A percentile compares a stretch with the other conserved stretches of the same genome.
phyloP scores from a whole-genome alignment of 768 basidiomycete genomes.

The Chlorophyllum brunneum region DNA sequence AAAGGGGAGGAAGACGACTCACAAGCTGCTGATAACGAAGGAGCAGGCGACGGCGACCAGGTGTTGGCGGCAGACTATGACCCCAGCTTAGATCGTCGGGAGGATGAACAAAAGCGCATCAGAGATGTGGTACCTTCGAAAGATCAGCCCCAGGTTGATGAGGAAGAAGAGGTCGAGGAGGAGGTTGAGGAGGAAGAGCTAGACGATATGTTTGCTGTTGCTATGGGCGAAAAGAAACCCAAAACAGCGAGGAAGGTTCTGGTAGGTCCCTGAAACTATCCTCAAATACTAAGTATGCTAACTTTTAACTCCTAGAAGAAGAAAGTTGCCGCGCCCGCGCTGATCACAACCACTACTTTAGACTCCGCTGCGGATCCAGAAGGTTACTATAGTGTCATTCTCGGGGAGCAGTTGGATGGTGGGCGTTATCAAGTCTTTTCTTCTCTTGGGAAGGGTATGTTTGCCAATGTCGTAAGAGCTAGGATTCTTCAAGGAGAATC shows the following conservation, averaged over 20 bases:
- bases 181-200: slow-evolving; percentile 79
- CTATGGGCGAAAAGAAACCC: slow-evolving; percentile 43
- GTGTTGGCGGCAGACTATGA: slow-evolving; percentile 94
- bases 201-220: slow-evolving; percentile 93
- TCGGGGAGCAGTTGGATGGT: slow-evolving; percentile 90
- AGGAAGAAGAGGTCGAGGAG: slow-evolving; percentile 51
- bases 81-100: slow-evolving; percentile 67
- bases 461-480: slow-evolving; percentile 92
- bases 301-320: slow-evolving; percentile 18
- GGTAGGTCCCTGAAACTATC: slow-evolving; percentile 31
- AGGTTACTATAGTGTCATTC: slow-evolving; percentile 92
- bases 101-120: slow-evolving; percentile 70
- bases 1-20: slow-evolving; percentile 58
- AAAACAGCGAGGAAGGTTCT: slow-evolving; percentile 54
- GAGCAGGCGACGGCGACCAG: slow-evolving; percentile 51
- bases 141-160: slow-evolving; percentile 34
- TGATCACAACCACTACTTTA: slow-evolving; percentile 65
- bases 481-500: slow-evolving; percentile 68
- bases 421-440: slow-evolving; percentile 94
- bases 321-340: slow-evolving; percentile 52
- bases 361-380: slow-evolving; percentile 93
- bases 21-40: slow-evolving; percentile 32
- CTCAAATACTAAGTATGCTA: background rate
- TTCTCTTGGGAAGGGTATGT: slow-evolving; percentile 98
- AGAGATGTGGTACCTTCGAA: slow-evolving; percentile 23